Base-by-base conservation (phyloP, 768 basidiomycete genomes). In the Amanita brunnescens region DNA sequence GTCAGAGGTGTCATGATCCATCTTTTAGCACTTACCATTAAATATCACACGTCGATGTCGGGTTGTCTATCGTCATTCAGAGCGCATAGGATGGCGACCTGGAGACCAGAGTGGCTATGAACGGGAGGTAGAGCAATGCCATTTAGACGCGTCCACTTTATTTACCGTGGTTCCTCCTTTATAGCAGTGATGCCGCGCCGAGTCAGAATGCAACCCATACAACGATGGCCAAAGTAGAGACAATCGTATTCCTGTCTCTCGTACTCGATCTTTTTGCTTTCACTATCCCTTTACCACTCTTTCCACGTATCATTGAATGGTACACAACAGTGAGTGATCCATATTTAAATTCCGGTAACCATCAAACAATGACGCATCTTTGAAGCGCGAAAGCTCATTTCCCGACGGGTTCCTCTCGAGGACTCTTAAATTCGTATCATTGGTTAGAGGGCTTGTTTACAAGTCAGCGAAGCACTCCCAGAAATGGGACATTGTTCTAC, bases 221-320 rank as follows among this genome's bases (percentile, higher is more conserved):
- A 24, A 88, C 58, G 26, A 88, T 87, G 81, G 71, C 70, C 37
- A 81, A 72, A 59, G 78, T 93, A 48, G 87, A 94, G 63, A 77
- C 74, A 16, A 75, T 93, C 52, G 91, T 97, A 40, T 97, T 99
- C 68, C 62, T 91, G 47, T 93, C 93, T 2, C 73, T 99, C 26
- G 76, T 99, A 21, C 76, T 97, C 37, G 95, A 99, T 67, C 79
- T 99, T 20, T 70, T 75, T 76, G 90, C 91, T 10, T 95, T 94
- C 67, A 96, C 91, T 20, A 88, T 95, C 41, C 93, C 92, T 8
- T 75, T 97, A n/a, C 95, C 95, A 18, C 79, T 97, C 26, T 97
- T 97, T 67, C 95, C 95, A n/a, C 81, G 94, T n/a, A 74, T 98
- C 45, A 93, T 96, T 38, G 85, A 94, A 69, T 92, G 87, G 87